Evolutionary conservation across 1,284 basidiomycete genomes (phyloP).

Genomic region (Bjerkandera adusta): DNA sequence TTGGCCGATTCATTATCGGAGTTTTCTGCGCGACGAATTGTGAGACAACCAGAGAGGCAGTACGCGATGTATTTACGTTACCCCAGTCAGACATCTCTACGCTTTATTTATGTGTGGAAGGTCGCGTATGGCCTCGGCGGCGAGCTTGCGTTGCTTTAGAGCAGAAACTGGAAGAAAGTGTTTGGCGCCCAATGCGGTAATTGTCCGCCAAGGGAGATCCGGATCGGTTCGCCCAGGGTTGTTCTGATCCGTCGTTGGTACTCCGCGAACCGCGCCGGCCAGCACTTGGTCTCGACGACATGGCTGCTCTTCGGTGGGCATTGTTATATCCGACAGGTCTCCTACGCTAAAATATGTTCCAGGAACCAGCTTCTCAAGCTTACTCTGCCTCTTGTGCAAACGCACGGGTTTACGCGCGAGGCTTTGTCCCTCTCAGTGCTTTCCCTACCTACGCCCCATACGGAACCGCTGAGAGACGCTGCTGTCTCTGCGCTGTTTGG

Average conservation of each 20-base stretch:
- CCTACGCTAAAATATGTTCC: not conserved
- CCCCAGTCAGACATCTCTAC: constrained; percentile 47
- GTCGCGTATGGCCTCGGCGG: not conserved
- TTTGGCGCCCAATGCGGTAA: constrained; percentile 2
- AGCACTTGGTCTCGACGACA: no score
- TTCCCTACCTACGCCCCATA: constrained; percentile 46
- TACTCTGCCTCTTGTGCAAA: constrained; percentile 58
- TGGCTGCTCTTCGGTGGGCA: no score
- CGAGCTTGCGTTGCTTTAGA: not conserved
- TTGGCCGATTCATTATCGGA: constrained; percentile 49
- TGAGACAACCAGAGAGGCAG: constrained; percentile 1
- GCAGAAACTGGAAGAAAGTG: constrained; percentile 6
- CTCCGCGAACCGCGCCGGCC: constrained; percentile 1
- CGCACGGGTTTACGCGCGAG: constrained; percentile 70
- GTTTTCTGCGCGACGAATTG: constrained; percentile 37
- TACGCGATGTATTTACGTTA: constrained; percentile 20
- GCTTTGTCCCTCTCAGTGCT: constrained; percentile 67
- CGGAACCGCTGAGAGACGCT: constrained; percentile 60
- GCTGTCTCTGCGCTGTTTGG: constrained; percentile 77
- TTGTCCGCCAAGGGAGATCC: no score
- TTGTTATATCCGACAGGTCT: no score
- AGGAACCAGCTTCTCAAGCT: constrained; percentile 47
- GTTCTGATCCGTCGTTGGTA: not conserved
- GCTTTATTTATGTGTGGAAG: not conserved
- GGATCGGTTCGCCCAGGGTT: constrained; percentile 1